Evolutionary conservation across 257 asterid genomes (phyloP).

Genomic region (Solanum raphanifolium): DNA sequence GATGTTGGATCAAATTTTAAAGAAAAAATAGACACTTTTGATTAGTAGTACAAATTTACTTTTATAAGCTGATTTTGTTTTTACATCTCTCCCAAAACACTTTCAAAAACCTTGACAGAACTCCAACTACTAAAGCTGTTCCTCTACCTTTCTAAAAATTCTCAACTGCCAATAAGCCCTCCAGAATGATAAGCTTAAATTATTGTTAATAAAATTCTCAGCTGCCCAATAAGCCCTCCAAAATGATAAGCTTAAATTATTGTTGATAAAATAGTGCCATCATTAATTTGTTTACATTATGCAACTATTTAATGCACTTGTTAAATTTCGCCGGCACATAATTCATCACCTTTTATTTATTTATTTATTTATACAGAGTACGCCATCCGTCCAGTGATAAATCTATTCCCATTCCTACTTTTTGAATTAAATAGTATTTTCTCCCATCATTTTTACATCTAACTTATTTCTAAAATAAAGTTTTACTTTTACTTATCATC

Average conservation of each 20-base stretch:
- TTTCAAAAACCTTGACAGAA: neutral
- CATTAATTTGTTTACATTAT: neutral
- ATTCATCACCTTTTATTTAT: neutral
- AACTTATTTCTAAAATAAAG: no score
- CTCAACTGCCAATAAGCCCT: neutral
- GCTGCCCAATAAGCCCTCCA: neutral
- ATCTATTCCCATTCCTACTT: neutral
- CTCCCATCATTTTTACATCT: no score
- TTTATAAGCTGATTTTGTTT: neutral
- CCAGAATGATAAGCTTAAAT: neutral
- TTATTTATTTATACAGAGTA: no score
- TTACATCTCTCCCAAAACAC: neutral
- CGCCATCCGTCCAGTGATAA: no score
- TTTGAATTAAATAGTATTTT: neutral
- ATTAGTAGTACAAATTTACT: neutral
- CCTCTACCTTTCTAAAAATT: neutral
- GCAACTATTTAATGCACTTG: neutral
- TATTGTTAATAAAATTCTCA: neutral
- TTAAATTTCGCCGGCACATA: neutral
- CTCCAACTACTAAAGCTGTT: neutral
- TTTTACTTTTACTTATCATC: no score
- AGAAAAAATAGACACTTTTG: neutral
- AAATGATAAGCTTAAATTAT: neutral
- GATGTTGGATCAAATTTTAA: neutral
- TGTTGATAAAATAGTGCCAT: neutral